Conservation (phyloP, 768 basidiomycete genomes). For the Chalciporus piperatus region DNA sequence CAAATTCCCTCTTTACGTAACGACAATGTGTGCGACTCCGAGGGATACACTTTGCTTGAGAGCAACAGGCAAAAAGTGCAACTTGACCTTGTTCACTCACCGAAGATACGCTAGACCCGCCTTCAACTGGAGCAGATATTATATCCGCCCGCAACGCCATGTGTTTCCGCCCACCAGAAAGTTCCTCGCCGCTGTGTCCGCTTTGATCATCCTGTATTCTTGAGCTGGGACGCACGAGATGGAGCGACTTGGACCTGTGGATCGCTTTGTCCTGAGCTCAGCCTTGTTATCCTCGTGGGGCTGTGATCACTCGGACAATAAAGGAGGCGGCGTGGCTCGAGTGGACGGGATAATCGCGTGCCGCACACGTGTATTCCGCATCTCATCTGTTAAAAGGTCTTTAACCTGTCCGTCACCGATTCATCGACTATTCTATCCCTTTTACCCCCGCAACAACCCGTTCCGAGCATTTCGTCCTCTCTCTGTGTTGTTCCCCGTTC, state of each 20-base stretch:
- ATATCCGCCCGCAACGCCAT: neutral
- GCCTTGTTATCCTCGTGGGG: neutral
- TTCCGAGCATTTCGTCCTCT: neutral
- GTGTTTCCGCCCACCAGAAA: neutral
- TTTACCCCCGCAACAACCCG: constrained; percentile 3
- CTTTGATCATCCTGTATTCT: constrained; percentile 10
- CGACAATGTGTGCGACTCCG: neutral
- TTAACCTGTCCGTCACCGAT: constrained; percentile 20
- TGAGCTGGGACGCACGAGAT: neutral
- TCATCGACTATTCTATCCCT: constrained; percentile 15
- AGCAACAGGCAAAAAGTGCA: neutral
- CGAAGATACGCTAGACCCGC: neutral
- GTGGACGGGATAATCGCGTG: constrained; percentile 31
- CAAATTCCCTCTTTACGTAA: constrained; percentile 11
- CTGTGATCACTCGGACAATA: constrained; percentile 13
- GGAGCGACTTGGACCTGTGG: constrained; percentile 2
- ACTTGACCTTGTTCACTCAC: constrained; percentile 5
- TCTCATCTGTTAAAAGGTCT: constrained; percentile 31
- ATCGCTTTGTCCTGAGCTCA: constrained; percentile 12
- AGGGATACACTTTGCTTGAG: neutral
- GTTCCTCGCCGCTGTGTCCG: neutral
- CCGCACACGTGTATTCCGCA: constrained; percentile 30
- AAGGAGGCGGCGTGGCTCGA: constrained; percentile 2
- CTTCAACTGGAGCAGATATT: neutral
- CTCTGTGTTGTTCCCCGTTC: neutral